A percentile compares a stretch with the other conserved stretches of the same genome.
phyloP scores from a whole-genome alignment of 148 eudicot genomes.

The Dianthus caryophyllus region DNA sequence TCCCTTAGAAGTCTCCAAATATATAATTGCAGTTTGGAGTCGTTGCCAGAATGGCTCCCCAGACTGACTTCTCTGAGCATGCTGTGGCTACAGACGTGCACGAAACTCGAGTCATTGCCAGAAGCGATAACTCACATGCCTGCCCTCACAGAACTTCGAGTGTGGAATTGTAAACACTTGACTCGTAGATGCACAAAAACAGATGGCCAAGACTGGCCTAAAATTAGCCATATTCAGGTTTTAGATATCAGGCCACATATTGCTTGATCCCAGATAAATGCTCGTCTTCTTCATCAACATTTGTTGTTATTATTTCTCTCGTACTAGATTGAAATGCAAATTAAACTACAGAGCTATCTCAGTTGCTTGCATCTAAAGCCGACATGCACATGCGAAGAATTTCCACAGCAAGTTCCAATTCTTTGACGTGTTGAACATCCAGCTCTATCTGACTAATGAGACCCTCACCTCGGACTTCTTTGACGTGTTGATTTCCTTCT shows the following conservation, averaged over 20 bases:
- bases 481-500: conserved; percentile 62
- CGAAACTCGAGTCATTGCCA: conserved; percentile 11
- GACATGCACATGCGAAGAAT: conserved; percentile 57
- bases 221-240: conserved; percentile 8
- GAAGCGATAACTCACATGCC: conserved; percentile 11
- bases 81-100: not conserved
- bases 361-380: conserved; percentile 47
- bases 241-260: not conserved
- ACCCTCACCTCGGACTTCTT: conserved; percentile 73
- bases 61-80: not conserved
- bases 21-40: not conserved
- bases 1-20: not conserved
- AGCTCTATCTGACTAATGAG: conserved; percentile 69
- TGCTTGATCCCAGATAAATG: not conserved
- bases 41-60: conserved; percentile 14
- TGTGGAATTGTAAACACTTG: not conserved
- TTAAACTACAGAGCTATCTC: too few relatives aligned
- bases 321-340: too few relatives aligned
- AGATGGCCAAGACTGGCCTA: conserved; percentile 16
- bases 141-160: not conserved
- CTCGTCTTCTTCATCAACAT: too few relatives aligned
- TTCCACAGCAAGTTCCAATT: conserved; percentile 54
- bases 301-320: too few relatives aligned
- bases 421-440: conserved; percentile 57
- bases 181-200: conserved; percentile 6